These are phyloP conservation scores for Acacia crassicarpa DNA, from an alignment of 306 rosid genomes.

Conservation along the genomic window DNA sequence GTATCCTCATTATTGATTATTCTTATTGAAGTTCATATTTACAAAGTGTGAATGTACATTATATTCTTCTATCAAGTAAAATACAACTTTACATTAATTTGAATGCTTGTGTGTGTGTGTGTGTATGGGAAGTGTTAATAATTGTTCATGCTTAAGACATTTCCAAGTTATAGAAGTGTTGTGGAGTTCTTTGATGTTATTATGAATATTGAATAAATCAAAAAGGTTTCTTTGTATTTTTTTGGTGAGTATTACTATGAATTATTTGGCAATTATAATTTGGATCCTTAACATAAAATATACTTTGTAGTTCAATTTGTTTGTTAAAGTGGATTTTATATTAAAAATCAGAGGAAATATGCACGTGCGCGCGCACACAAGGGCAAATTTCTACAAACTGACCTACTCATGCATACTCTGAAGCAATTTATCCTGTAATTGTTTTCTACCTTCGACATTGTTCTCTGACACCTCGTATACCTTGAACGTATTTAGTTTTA, in stretches of 20 bases:
- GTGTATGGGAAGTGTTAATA: neutral
- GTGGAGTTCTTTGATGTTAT: neutral
- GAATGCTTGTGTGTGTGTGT: neutral
- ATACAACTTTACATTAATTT: neutral
- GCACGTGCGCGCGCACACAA: too few relatives aligned
- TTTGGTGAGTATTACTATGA: neutral
- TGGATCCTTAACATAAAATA: too few relatives aligned
- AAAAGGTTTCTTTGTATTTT: neutral
- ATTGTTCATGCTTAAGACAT: neutral
- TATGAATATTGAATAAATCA: neutral
- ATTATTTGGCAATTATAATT: neutral
- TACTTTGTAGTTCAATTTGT: too few relatives aligned
- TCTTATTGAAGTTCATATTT: neutral
- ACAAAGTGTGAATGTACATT: neutral
- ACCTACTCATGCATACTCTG: neutral
- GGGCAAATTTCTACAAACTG: neutral
- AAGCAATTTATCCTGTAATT: neutral
- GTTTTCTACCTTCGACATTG: neutral
- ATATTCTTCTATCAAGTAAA: neutral
- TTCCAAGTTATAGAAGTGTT: neutral
- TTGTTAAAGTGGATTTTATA: too few relatives aligned
- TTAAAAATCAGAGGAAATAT: too few relatives aligned
- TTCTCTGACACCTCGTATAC: neutral
- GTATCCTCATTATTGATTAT: neutral
- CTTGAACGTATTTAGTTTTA: neutral